A percentile compares a stretch with the other conserved stretches of the same genome.
Conservation (phyloP, 176 grass and related monocot species). For the Coix lacrymajobi region DNA sequence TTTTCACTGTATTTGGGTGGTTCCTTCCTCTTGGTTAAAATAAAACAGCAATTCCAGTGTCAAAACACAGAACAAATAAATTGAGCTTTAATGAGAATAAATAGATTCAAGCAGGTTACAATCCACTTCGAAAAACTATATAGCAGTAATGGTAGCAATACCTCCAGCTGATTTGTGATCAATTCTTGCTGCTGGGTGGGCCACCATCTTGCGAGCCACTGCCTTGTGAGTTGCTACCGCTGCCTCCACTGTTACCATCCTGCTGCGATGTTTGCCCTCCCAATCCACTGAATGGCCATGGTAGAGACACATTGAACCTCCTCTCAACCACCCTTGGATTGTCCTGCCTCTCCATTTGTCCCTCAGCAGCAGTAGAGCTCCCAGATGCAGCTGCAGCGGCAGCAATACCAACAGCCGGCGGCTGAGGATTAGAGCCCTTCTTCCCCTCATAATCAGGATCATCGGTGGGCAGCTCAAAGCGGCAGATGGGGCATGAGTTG, state of each 20-base stretch:
- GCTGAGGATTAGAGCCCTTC: slow-evolving; percentile 11
- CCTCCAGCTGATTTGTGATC: slow-evolving; percentile 35
- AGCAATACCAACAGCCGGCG: background rate
- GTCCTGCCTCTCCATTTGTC: slow-evolving; percentile 14
- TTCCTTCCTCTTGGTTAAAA: background rate
- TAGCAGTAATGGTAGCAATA: slow-evolving; percentile 14
- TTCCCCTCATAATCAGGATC: slow-evolving; percentile 74
- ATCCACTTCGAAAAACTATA: background rate
- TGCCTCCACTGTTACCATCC: slow-evolving; percentile 38
- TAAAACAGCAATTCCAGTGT: background rate
- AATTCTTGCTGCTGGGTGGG: slow-evolving; percentile 33
- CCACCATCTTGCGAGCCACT: slow-evolving; percentile 40
- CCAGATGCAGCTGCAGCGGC: slow-evolving; percentile 15
- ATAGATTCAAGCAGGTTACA: background rate
- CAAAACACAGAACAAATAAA: slow-evolving; percentile 1
- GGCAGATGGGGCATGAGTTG: slow-evolving; percentile 95
- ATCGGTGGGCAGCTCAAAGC: slow-evolving; percentile 88
- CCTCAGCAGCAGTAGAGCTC: slow-evolving; percentile 26
- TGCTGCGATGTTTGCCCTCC: slow-evolving; percentile 46
- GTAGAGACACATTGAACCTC: slow-evolving; percentile 62
- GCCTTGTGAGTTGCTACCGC: slow-evolving; percentile 44
- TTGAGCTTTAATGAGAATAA: background rate
- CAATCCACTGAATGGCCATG: slow-evolving; percentile 63
- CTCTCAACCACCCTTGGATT: slow-evolving; percentile 39
- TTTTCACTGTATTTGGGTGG: background rate